These are phyloP conservation scores for Ceratorhiza oryzae-sativae DNA, from an alignment of 1,284 basidiomycete species.

Conservation along the genomic window DNA sequence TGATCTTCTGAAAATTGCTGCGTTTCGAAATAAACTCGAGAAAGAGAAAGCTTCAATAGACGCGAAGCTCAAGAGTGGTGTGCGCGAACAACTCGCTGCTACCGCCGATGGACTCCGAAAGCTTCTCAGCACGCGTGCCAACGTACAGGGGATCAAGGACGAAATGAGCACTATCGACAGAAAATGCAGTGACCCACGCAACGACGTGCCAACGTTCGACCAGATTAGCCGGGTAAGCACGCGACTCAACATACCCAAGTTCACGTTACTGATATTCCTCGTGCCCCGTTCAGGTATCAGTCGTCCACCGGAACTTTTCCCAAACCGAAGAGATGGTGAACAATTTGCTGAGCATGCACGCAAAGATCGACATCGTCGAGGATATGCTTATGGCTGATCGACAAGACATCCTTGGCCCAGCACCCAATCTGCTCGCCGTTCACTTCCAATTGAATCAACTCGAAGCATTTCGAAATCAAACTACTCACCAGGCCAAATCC, in stretches of 20 bases:
- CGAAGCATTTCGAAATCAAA: slow-evolving; percentile 92
- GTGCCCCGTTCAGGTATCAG: slow-evolving; percentile 73
- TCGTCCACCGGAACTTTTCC: slow-evolving; percentile 94
- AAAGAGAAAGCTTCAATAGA: slow-evolving; percentile 98
- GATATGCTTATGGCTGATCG: slow-evolving; percentile 79
- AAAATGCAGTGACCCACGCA: slow-evolving; percentile 75
- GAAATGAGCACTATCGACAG: slow-evolving; percentile 91
- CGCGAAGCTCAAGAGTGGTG: slow-evolving; percentile 88
- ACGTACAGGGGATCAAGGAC: slow-evolving; percentile 88
- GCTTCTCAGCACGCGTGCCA: slow-evolving; percentile 80
- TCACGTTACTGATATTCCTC: slow-evolving; percentile 1
- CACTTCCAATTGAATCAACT: slow-evolving; percentile 91
- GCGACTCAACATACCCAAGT: not conserved
- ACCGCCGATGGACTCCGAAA: slow-evolving; percentile 90
- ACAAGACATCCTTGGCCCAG: slow-evolving; percentile 77
- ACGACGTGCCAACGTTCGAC: slow-evolving; percentile 81
- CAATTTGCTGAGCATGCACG: slow-evolving; percentile 88
- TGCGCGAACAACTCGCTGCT: slow-evolving; percentile 92
- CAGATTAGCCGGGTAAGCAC: slow-evolving; percentile 87
- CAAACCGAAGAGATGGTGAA: slow-evolving; percentile 95
- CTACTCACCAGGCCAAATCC: slow-evolving; percentile 89
- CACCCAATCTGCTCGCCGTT: slow-evolving; percentile 86
- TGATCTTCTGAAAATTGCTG: slow-evolving; percentile 88
- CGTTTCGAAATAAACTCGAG: slow-evolving; percentile 92
- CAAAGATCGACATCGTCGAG: slow-evolving; percentile 81